phyloP scores from a whole-genome alignment of 106 monocot species.

The Triglochin maritima region DNA sequence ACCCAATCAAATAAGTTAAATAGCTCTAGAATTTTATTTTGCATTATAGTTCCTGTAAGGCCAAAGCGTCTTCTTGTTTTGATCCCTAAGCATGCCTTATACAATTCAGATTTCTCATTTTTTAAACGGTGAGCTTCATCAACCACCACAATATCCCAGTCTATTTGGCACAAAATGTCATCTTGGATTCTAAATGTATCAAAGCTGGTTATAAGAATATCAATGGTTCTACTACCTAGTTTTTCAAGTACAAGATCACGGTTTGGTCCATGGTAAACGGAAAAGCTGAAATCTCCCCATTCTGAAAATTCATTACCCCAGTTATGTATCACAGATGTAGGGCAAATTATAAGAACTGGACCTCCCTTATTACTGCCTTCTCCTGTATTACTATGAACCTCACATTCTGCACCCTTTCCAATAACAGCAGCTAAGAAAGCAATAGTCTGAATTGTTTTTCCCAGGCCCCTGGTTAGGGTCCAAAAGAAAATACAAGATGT shows the following conservation, averaged over 20 bases:
- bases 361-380: constrained; percentile 14
- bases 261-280: constrained; percentile 87
- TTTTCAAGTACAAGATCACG: constrained; percentile 79
- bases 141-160: constrained; percentile 77
- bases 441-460: constrained; percentile 93
- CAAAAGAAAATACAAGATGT: background rate
- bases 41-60: constrained; percentile 95
- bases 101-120: constrained; percentile 88
- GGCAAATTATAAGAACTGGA: constrained; percentile 75
- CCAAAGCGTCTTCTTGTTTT: constrained; percentile 77
- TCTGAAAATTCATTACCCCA: constrained; percentile 89
- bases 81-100: constrained; percentile 65
- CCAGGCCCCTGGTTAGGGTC: constrained; percentile 59
- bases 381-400: constrained; percentile 4
- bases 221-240: constrained; percentile 32
- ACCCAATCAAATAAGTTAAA: constrained; percentile 98
- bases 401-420: constrained; percentile 37
- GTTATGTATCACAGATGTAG: constrained; percentile 87
- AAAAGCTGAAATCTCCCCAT: constrained; percentile 64
- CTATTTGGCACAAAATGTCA: constrained; percentile 40
- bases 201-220: constrained; percentile 87
- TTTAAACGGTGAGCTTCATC: constrained; percentile 93
- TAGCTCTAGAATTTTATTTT: constrained; percentile 86
- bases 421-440: constrained; percentile 80
- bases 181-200: constrained; percentile 87